Evolutionary conservation across 345 rosid species (phyloP).

Genomic region (Murraya koenigii): DNA sequence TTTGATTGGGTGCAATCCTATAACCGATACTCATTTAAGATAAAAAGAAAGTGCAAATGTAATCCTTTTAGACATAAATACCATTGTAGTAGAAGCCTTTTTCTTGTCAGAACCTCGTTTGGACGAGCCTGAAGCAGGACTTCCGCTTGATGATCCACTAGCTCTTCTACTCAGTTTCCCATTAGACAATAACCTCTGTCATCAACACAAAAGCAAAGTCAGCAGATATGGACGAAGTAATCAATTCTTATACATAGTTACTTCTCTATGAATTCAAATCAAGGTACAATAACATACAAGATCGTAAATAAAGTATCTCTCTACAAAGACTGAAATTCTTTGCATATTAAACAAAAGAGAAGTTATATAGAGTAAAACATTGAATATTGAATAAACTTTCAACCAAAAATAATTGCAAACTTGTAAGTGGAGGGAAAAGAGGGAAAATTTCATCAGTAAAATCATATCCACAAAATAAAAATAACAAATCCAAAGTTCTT

Average conservation of each 20-base stretch:
- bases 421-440: not conserved
- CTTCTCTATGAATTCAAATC: not conserved
- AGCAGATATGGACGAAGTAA: not conserved
- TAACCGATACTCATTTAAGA: not conserved
- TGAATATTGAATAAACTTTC: not conserved
- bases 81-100: constrained; percentile 47
- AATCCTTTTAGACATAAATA: constrained; percentile 15
- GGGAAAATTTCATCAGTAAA: not conserved
- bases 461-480: not conserved
- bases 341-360: not conserved
- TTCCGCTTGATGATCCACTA: constrained; percentile 40
- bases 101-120: constrained; percentile 63
- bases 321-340: not conserved
- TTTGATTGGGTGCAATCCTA: not conserved
- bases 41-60: not conserved
- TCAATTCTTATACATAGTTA: not conserved
- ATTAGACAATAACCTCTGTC: constrained; percentile 45
- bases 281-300: not conserved
- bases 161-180: constrained; percentile 51
- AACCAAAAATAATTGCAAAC: not conserved
- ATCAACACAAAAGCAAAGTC: constrained; percentile 10
- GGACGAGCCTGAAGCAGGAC: constrained; percentile 40
- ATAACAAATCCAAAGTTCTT: not conserved
- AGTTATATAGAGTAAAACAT: not conserved
- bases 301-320: not conserved